Evolutionary conservation across 2,329 filamentous ascomycete genomes (phyloP), one percentile per base, ranked within the genome.

Genomic region (Diaporthe ilicicola): DNA sequence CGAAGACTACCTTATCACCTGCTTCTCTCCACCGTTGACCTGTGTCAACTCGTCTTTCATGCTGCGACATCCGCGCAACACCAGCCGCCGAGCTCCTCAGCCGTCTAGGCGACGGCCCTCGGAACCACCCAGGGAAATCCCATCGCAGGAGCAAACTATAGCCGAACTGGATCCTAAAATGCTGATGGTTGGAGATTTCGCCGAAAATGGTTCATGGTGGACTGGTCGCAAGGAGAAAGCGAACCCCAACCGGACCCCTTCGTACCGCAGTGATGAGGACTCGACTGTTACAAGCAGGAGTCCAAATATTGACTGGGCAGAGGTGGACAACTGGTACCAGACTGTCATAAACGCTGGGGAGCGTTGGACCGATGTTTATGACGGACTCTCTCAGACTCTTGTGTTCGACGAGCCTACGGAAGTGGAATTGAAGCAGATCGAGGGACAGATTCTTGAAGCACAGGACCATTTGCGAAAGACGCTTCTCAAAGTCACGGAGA

Each of bases 131-230:
- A 80, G 72, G 73, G 82, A 79, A 66, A 75, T 70, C 71, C 77
- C 69, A 74, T 77, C 73, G 73, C 79, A 81, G 69, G 83, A 82
- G 71, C 79, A 81, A 53, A 82, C 82, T 32, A 80, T 90, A 4
- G 86, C 87, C 44, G 91, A 93, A 62, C 81, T 94, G 24, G 93
- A 96, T 78, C 89, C 92, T 1, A 96, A 94, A 77, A 87, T 92
- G 6, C 82, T 95, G 24, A 83, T 94, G 8, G 80, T 95, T 2
- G 93, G 93, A 2, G 89, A 95, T 76, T 86, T 95, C 74, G 92
- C 91, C 1, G 93, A 96, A 78, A 96, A 96, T 77, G 93, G 92
- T 2, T 89, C 88, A 9, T 95, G 93, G 93, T 95, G 93, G 93
- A 91, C 91, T 56, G 92, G 91, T 1, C 86, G 86, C 61, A 84